Conservation (phyloP, 495 filamentous ascomycete genomes). For the Ascodesmis nigricans region DNA sequence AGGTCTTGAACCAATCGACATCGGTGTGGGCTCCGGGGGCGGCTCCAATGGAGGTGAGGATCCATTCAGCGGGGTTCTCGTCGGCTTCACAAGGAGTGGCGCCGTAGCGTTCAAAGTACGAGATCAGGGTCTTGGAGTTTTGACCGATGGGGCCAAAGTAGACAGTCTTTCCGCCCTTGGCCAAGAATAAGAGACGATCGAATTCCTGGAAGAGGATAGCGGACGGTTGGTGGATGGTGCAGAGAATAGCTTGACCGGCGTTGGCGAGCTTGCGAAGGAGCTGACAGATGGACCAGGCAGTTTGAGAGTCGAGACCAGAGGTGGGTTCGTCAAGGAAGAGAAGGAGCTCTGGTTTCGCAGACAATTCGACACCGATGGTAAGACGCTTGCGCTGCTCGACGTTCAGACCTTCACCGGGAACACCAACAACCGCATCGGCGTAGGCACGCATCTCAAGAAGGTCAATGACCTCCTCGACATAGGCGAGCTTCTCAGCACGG, state of each 20-base stretch:
- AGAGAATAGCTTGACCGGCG: constrained; percentile 68
- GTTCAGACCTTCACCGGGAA: constrained; percentile 74
- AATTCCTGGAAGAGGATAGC: constrained; percentile 82
- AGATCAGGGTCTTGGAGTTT: constrained; percentile 46
- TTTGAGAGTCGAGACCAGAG: constrained; percentile 66
- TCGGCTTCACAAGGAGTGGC: constrained; percentile 47
- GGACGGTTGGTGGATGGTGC: constrained; percentile 73
- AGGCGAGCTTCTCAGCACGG: constrained; percentile 24
- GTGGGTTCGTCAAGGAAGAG: constrained; percentile 85
- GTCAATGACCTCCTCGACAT: constrained; percentile 80
- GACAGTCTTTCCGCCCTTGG: constrained; percentile 58
- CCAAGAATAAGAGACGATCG: constrained; percentile 66
- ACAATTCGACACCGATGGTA: constrained; percentile 81
- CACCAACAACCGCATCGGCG: constrained; percentile 69
- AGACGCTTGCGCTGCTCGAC: constrained; percentile 79
- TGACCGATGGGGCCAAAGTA: constrained; percentile 82
- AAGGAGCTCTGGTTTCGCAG: constrained; percentile 69
- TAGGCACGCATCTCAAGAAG: constrained; percentile 75
- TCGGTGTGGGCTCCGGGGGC: constrained; percentile 41
- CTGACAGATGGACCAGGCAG: constrained; percentile 61
- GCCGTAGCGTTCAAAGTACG: constrained; percentile 66
- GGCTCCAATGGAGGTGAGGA: constrained; percentile 82
- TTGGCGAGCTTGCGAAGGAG: constrained; percentile 64
- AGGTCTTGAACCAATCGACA: constrained; percentile 51
- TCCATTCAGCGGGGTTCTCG: constrained; percentile 82